Evolutionary conservation across 2,329 filamentous ascomycete species (phyloP).

Genomic region (Massarina eburnea): DNA sequence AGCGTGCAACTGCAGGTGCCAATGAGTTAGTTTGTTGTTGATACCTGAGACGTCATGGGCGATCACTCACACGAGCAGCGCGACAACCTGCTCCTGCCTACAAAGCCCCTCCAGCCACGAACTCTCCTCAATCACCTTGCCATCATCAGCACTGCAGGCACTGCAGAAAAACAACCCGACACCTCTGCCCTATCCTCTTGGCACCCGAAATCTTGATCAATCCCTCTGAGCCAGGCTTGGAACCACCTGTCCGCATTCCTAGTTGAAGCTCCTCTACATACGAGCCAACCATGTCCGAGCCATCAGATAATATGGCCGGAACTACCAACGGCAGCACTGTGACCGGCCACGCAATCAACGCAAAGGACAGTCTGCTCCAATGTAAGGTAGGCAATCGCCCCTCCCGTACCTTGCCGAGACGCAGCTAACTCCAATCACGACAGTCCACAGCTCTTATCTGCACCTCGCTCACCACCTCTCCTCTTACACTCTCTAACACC

Average conservation of each 20-base stretch:
- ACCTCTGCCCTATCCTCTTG: not conserved
- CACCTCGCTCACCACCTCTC: conserved; percentile 30
- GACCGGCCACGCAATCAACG: conserved; percentile 29
- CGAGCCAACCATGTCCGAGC: conserved; percentile 5
- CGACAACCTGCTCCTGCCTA: conserved; percentile 9
- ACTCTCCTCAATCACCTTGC: conserved; percentile 1
- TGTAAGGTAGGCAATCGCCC: conserved; percentile 47
- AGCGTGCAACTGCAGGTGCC: conserved; percentile 6
- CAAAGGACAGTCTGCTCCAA: conserved; percentile 42
- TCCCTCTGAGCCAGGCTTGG: not conserved
- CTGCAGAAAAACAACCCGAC: too few relatives aligned
- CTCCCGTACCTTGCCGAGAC: conserved; percentile 35
- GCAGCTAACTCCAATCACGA: conserved; percentile 38
- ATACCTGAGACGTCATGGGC: conserved; percentile 12
- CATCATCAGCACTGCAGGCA: not conserved
- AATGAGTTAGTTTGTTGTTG: conserved; percentile 10
- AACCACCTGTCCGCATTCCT: not conserved
- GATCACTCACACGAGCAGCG: conserved; percentile 15
- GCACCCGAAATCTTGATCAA: not conserved
- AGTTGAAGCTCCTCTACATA: not conserved
- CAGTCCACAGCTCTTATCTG: conserved; percentile 40
- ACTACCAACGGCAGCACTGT: conserved; percentile 24
- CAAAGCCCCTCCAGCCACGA: conserved; percentile 4
- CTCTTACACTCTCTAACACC: conserved; percentile 25
- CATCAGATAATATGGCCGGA: not conserved